These are phyloP conservation scores for Chlorella sp. DNA, from an alignment of 139 green algal genomes.

Conservation along the genomic window DNA sequence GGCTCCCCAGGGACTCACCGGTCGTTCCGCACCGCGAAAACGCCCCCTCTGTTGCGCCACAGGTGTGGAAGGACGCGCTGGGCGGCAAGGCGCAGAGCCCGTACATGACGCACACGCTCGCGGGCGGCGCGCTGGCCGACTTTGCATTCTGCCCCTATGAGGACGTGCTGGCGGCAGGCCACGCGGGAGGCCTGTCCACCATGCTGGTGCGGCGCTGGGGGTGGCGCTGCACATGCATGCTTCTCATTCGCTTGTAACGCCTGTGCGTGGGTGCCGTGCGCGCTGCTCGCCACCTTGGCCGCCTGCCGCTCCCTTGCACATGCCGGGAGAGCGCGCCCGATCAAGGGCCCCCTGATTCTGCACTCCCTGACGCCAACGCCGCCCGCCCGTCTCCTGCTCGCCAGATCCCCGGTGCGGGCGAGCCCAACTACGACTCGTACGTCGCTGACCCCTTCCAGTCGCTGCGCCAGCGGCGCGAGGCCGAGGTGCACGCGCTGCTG, in stretches of 20 bases:
- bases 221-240: no score
- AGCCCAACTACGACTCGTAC: constrained; percentile 98
- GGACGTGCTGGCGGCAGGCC: constrained; percentile 88
- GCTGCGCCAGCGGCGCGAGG: constrained; percentile 77
- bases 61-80: constrained; percentile 88
- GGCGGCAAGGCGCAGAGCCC: constrained; percentile 76
- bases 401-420: constrained; percentile 88
- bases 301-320: no score
- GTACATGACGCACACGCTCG: constrained; percentile 86
- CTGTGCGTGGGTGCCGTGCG: no score
- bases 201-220: no score
- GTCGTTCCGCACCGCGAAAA: background rate
- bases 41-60: background rate
- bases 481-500: constrained; percentile 90
- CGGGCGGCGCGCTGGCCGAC: constrained; percentile 38
- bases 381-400: no score
- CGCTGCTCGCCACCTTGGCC: no score
- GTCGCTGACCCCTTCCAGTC: constrained; percentile 92
- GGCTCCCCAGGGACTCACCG: background rate
- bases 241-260: no score
- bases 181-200: constrained; percentile 63
- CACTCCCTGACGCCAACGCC: no score
- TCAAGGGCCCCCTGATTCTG: no score
- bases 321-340: no score
- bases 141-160: constrained; percentile 95